Conservation (phyloP, 257 asterid genomes). For the Solanum corneliomulleri region DNA sequence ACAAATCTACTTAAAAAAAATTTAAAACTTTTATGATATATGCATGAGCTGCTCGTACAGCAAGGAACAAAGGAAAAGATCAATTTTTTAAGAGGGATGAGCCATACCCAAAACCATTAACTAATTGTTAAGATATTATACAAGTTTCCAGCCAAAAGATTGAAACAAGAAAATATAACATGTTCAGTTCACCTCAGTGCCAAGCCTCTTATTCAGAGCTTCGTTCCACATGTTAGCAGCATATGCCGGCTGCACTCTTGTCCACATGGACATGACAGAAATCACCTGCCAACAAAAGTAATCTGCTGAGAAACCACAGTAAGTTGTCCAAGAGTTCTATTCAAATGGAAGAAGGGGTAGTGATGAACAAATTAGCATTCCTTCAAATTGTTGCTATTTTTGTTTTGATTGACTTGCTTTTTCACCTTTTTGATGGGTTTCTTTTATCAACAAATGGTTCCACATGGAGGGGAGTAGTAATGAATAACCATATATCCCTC, state of each 20-base stretch:
- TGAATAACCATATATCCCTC: neutral
- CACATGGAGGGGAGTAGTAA: neutral
- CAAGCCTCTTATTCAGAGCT: conserved; percentile 98
- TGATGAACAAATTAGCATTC: neutral
- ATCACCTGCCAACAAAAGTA: conserved; percentile 50
- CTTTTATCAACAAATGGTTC: neutral
- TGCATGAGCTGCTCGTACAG: neutral
- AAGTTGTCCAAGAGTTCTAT: neutral
- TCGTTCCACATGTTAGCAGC: conserved; percentile 99
- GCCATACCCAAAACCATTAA: neutral
- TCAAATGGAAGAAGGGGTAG: neutral
- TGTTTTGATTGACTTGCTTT: neutral
- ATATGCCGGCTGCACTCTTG: conserved; percentile 95
- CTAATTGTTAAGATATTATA: neutral
- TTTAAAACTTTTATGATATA: neutral
- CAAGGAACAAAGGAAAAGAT: neutral
- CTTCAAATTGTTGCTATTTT: neutral
- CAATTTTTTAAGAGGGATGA: neutral
- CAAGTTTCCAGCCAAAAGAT: neutral
- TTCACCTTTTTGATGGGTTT: neutral
- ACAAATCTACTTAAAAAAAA: neutral
- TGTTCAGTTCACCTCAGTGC: conserved; percentile 56
- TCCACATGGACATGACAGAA: conserved; percentile 99
- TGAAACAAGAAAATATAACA: neutral
- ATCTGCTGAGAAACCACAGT: conserved; percentile 2